Conservation (phyloP, 2,329 filamentous ascomycete species). For the Diplodia scrobiculata region DNA sequence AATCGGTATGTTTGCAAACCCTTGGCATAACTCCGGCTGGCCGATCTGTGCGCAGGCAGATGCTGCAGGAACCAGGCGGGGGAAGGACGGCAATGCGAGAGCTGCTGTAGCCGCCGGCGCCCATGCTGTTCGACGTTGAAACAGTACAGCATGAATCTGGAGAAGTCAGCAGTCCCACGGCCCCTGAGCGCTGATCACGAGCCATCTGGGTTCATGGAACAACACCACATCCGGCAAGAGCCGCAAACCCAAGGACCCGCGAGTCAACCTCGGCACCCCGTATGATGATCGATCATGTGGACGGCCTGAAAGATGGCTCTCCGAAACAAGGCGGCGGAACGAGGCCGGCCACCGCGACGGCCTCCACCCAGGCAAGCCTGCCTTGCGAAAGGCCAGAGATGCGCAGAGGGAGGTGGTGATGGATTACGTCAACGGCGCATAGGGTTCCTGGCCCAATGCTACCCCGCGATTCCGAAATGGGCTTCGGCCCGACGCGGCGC, state of each 20-base stretch:
- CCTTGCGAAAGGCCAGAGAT: background rate
- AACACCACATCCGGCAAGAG: background rate
- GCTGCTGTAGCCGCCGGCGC: background rate
- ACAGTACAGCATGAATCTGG: slow-evolving; percentile 13
- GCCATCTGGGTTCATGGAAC: background rate
- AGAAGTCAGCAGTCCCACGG: background rate
- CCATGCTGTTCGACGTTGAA: slow-evolving; percentile 17
- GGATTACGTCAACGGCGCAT: slow-evolving; percentile 20
- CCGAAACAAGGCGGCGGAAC: background rate
- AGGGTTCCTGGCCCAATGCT: slow-evolving; percentile 2
- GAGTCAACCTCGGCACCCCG: background rate
- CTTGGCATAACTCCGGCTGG: background rate
- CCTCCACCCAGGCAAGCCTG: background rate
- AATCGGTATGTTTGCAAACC: slow-evolving; percentile 8
- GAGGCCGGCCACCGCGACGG: background rate
- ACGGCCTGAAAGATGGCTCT: background rate
- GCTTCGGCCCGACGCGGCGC: slow-evolving; percentile 4
- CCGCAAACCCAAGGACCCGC: background rate
- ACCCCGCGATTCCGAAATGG: slow-evolving; percentile 18
- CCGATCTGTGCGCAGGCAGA: background rate
- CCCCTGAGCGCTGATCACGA: slow-evolving; percentile 11
- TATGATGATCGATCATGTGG: slow-evolving; percentile 14
- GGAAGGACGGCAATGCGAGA: background rate
- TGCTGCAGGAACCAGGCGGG: slow-evolving; percentile 9
- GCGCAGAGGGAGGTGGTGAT: slow-evolving; percentile 15